Percentiles rank a stretch among this genome's conserved stretches.
phyloP scores from a whole-genome alignment of 2,329 filamentous ascomycete genomes.

The Zymoseptoria crescenta region DNA sequence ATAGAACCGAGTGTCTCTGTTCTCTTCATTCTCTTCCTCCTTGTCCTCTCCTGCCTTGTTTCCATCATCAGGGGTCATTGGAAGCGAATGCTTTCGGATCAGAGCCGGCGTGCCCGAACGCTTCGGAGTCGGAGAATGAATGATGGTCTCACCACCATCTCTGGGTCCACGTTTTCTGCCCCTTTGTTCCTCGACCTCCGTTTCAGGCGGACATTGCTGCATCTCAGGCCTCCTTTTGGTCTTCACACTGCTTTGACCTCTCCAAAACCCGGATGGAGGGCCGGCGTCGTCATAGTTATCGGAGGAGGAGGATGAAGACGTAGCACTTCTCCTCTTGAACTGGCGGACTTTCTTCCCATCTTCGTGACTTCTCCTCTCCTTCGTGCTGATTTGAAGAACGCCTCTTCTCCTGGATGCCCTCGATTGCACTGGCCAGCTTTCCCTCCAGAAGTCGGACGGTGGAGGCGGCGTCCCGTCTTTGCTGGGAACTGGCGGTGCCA shows the following conservation, averaged over 20 bases:
- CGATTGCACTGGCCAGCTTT: background rate
- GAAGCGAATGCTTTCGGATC: slow-evolving; percentile 2
- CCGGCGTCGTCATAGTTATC: background rate
- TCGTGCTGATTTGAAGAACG: background rate
- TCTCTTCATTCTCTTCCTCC: slow-evolving; percentile 3
- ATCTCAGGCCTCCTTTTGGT: background rate
- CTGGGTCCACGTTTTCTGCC: slow-evolving; percentile 2
- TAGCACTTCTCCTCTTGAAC: background rate
- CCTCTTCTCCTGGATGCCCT: background rate
- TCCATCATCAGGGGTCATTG: background rate
- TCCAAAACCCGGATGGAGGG: background rate
- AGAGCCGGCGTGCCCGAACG: slow-evolving; percentile 2
- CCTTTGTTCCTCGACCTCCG: background rate
- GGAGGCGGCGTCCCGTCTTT: slow-evolving; percentile 1
- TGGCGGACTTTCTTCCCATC: background rate
- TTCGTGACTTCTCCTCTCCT: background rate
- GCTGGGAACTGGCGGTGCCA: background rate
- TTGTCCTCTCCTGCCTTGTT: slow-evolving; percentile 5
- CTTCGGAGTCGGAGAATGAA: slow-evolving; percentile 4
- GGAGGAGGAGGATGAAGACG: background rate
- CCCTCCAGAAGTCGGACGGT: slow-evolving; percentile 1
- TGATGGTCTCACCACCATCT: background rate
- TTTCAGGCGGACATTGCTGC: background rate
- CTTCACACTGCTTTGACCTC: background rate
- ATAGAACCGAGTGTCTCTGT: slow-evolving; percentile 18